These are phyloP conservation scores for Rhodotorula sp. DNA, from an alignment of 1,284 basidiomycete genomes.

Conservation along the genomic window DNA sequence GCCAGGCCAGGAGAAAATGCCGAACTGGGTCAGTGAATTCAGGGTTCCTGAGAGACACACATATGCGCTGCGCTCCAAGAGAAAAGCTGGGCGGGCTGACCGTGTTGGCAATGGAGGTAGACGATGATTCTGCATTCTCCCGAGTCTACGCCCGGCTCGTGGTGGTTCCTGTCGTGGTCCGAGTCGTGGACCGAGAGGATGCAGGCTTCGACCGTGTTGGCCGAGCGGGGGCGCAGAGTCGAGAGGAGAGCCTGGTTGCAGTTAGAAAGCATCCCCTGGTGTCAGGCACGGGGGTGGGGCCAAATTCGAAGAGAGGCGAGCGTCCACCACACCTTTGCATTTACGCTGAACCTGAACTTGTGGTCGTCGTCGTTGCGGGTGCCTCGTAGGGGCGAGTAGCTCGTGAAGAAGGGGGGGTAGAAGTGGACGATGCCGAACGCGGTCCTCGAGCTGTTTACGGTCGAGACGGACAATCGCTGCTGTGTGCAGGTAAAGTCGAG, in stretches of 20 bases:
- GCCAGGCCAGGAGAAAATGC: no score
- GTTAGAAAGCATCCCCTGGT: no score
- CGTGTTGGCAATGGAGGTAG: conserved; percentile 34
- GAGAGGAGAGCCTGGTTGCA: conserved; percentile 29
- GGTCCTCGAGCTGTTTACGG: conserved; percentile 40
- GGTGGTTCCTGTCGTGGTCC: conserved; percentile 1
- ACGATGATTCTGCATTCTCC: conserved; percentile 37
- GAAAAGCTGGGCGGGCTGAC: no score
- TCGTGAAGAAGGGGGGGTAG: conserved; percentile 38
- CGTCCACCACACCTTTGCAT: no score
- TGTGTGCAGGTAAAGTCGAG: conserved; percentile 31
- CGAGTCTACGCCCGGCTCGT: conserved; percentile 18
- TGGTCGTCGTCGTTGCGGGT: background rate
- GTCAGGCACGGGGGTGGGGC: no score
- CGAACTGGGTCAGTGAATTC: no score
- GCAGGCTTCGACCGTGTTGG: conserved; percentile 30
- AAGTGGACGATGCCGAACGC: conserved; percentile 42
- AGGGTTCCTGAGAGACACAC: no score
- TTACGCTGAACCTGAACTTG: conserved; percentile 26
- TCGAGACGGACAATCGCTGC: conserved; percentile 39
- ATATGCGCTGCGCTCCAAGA: no score
- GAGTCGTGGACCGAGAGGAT: conserved; percentile 19
- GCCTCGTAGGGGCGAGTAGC: conserved; percentile 11
- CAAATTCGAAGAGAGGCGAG: no score
- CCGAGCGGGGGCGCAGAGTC: conserved; percentile 27